Base-by-base conservation (phyloP, 1,139 yeast genomes). In the Yamadazyma songkhlaensis region DNA sequence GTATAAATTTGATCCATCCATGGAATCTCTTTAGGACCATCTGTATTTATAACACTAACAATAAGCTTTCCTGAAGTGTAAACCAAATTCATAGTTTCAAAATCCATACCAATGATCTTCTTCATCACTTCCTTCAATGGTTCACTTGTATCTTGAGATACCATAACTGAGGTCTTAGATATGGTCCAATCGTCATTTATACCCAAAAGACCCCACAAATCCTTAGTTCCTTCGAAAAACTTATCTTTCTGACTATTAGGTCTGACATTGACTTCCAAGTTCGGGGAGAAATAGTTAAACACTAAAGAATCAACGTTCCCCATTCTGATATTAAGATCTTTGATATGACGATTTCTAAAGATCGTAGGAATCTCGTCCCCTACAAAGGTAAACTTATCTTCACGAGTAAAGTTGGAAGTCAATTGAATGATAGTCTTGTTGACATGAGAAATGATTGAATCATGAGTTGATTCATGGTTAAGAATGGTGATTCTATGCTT, bases 401-500 rank as follows among this genome's bases (percentile, higher is more conserved):
- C 51, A 23, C 52, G 33, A 11, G 47, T 39, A 32, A 37, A 48
- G 22, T 42, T 36, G 20, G 26, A 22, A 12, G 28, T 31, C 15
- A 31, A 14, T 31, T 31, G 27, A 9, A 31, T 11, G 5, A 21
- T 10, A 2, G 34, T 31, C n/a, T 15, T 24, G 4, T 13, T n/a
- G 11, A 31, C 21, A 5, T 8, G 11, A 9, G 28, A 24, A 11
- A 31, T 23, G 17, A 31, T 31, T 4, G 26, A 12, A 26, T 55
- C 62, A 40, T 64, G 66, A 32, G 54, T 54, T 15, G 53, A 34
- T 2, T 50, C 47, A 9, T 47, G 64, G 43, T 65, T 66, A 46
- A 55, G 49, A 21, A 65, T 43, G 11, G 74, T 64, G 21, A 59
- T 51, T 48, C 74, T 54, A 37, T 67, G 72, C 47, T 59, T 63